Conservation (phyloP, 1,284 basidiomycete species). For the Apiotrichum gamsii region DNA sequence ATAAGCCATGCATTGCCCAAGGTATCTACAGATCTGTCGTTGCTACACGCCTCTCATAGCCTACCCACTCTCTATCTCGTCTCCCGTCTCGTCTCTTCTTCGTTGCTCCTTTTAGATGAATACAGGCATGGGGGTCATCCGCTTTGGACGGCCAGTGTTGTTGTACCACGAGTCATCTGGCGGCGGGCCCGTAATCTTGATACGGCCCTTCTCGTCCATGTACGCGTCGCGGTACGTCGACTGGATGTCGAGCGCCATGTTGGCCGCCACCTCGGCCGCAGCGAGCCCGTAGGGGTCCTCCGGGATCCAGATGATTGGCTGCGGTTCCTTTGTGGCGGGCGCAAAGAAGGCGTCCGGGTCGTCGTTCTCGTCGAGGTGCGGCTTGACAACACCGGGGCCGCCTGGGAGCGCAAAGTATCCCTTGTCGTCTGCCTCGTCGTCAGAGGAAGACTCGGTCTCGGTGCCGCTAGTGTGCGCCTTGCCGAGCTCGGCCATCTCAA, state of each 20-base stretch:
- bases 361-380: slow-evolving; percentile 18
- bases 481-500: not conserved
- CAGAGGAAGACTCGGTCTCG: not conserved
- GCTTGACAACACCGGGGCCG: slow-evolving; percentile 32
- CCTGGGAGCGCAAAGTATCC: slow-evolving; percentile 41
- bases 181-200: slow-evolving; percentile 52
- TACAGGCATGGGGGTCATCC: too few species aligned
- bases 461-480: not conserved
- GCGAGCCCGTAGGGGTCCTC: slow-evolving; percentile 61
- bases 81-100: too few species aligned
- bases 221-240: slow-evolving; percentile 55
- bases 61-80: too few species aligned
- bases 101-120: too few species aligned
- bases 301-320: slow-evolving; percentile 75
- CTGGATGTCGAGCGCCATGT: slow-evolving; percentile 56
- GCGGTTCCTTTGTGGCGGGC: slow-evolving; percentile 66
- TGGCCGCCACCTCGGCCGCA: slow-evolving; percentile 58
- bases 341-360: slow-evolving; percentile 60
- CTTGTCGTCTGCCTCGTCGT: slow-evolving; percentile 14
- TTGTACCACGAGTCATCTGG: slow-evolving; percentile 22
- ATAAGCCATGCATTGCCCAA: too few species aligned
- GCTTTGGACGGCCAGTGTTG: too few species aligned
- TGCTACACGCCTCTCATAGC: too few species aligned
- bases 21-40: too few species aligned
- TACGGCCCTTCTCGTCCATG: slow-evolving; percentile 50